Evolutionary conservation across 1,284 basidiomycete species (phyloP), one percentile per base, ranked within the genome.

Genomic region (Meira nashicola): DNA sequence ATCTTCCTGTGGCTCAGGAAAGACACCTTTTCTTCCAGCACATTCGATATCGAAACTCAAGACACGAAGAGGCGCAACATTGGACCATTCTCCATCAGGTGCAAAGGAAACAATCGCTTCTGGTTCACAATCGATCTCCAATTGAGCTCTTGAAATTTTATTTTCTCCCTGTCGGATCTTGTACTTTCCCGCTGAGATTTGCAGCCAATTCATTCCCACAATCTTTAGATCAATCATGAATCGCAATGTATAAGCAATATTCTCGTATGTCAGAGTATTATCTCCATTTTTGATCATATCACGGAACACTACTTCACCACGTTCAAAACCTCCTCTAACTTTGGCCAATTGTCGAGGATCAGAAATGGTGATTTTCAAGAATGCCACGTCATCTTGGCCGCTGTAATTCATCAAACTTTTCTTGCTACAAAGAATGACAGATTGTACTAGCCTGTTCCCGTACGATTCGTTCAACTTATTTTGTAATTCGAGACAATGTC

Each of bases 21-120:
- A 78, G 51, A 78, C 63, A 49, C 76, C 76, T 47, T 78, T 78
- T 50, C 76, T 67, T n/a, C 76, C 76, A 4, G 76, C 76, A 43
- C 76, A 78, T 52, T 78, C 76, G 54, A 78, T 78, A 57, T 78
- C 76, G 58, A 78, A 78, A 56, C 75, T 77, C 48, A 78, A 60
- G 39, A 75, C 74, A 41, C 76, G 71, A 6, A 78, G 66, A 11
- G 76, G 76, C 2, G 76, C 76, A 21, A 77, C 63, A 54, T 73
- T 68, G 47, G 72, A 67, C 72, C 73, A 78, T 39, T 78, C 76
- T 54, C 68, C 74, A 39, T 73, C 72, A 5, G 76, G 74, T 21
- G 66, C 68, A 51, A 74, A 67, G 6, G 73, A 74, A 38, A 67
- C 17, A 47, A 78, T 55, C 17, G 68, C 71, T 33, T 73, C 68